Percentiles rank a stretch among this genome's conserved stretches.
These are phyloP conservation scores for Solanum peruvianum DNA, from an alignment of 257 asterid species.

Conservation along the genomic window DNA sequence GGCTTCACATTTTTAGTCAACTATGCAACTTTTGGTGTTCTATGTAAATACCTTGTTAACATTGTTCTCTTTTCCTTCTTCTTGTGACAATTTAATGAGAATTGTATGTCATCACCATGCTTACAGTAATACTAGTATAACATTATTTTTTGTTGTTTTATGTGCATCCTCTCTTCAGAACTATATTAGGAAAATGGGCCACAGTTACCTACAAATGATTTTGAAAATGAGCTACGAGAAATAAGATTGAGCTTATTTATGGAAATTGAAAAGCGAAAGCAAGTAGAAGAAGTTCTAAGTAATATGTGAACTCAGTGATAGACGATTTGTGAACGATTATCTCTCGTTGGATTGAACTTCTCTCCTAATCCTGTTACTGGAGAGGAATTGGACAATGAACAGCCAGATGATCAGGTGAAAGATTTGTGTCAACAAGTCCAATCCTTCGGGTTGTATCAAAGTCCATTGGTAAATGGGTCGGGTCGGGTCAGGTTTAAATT, in stretches of 20 bases:
- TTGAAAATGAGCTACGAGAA: constrained; percentile 68
- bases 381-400: constrained; percentile 30
- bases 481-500: too few relatives aligned
- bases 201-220: constrained; percentile 30
- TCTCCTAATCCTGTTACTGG: constrained; percentile 40
- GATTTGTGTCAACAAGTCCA: constrained; percentile 54
- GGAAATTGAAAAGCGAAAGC: constrained; percentile 83
- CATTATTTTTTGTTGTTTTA: constrained; percentile 4
- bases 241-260: constrained; percentile 52
- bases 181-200: constrained; percentile 56
- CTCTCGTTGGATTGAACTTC: constrained; percentile 55
- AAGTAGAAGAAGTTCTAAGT: constrained; percentile 64
- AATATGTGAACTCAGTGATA: constrained; percentile 54
- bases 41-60: background rate
- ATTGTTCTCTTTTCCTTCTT: background rate
- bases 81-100: background rate
- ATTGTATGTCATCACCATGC: background rate
- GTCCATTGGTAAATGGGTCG: constrained; percentile 37
- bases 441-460: constrained; percentile 60
- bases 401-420: constrained; percentile 34
- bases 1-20: background rate
- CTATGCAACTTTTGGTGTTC: background rate
- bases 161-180: constrained; percentile 42
- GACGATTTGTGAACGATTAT: constrained; percentile 41
- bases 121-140: background rate